These are phyloP conservation scores for Silene uniflora DNA, from an alignment of 148 eudicot genomes.

Conservation along the genomic window DNA sequence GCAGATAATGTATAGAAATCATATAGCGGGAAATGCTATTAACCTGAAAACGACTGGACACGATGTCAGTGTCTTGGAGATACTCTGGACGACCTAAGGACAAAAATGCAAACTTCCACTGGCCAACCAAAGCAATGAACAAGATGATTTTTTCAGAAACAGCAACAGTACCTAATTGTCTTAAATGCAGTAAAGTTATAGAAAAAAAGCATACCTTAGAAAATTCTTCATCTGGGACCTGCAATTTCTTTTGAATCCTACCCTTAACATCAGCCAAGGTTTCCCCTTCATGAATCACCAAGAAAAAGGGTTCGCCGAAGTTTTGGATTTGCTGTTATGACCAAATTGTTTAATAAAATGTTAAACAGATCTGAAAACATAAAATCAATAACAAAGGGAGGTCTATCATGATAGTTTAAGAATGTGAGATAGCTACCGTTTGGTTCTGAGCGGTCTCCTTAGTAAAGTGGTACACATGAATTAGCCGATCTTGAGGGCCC, in stretches of 20 bases:
- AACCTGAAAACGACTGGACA: conserved; percentile 66
- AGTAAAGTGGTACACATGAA: conserved; percentile 81
- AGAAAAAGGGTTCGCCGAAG: conserved; percentile 88
- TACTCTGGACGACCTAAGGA: conserved; percentile 71
- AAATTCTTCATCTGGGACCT: conserved; percentile 87
- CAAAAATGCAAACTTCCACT: conserved; percentile 77
- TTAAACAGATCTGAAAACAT: background rate
- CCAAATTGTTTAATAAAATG: background rate
- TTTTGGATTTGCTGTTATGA: conserved; percentile 68
- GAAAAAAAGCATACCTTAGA: conserved; percentile 49
- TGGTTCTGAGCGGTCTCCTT: conserved; percentile 85
- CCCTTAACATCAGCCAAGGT: conserved; percentile 70
- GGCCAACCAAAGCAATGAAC: conserved; percentile 21
- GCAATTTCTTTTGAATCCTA: conserved; percentile 82
- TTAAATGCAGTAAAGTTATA: background rate
- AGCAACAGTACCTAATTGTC: background rate
- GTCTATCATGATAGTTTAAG: conserved; percentile 1
- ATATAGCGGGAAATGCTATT: background rate
- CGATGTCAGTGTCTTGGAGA: conserved; percentile 57
- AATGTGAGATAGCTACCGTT: conserved; percentile 35
- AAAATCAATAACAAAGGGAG: background rate
- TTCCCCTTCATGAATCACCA: conserved; percentile 86
- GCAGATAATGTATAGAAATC: conserved; percentile 8
- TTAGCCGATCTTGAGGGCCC: conserved; percentile 71
- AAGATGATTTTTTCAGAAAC: background rate